Conservation (phyloP, 75 land plant species). For the Pinus albicaulis region DNA sequence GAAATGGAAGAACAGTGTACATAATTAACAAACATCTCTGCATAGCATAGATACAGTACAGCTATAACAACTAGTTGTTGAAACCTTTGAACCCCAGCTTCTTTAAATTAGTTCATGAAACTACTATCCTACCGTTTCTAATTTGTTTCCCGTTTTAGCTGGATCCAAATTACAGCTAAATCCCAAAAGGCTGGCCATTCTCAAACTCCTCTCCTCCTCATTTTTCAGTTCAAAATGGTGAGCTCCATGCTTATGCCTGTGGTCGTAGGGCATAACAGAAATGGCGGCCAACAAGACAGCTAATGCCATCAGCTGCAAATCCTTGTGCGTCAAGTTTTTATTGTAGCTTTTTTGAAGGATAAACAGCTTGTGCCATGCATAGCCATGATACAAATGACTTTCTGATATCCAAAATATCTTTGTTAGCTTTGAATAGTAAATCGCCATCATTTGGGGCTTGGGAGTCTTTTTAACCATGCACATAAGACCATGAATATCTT, state of each 20-base stretch:
- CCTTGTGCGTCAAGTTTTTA: conserved; percentile 85
- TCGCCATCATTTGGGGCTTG: conserved; percentile 87
- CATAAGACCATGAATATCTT: conserved; percentile 97
- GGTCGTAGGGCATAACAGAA: conserved; percentile 77
- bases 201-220: conserved; percentile 85
- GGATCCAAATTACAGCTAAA: too few relatives aligned
- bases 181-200: too few relatives aligned
- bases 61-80: too few relatives aligned
- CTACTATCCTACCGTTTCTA: too few relatives aligned
- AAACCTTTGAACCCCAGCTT: too few relatives aligned
- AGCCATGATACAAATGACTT: conserved; percentile 87
- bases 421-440: conserved; percentile 85
- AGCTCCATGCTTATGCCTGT: conserved; percentile 66
- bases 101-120: too few relatives aligned
- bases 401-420: conserved; percentile 86
- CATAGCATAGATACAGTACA: too few relatives aligned
- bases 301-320: conserved; percentile 92
- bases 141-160: too few relatives aligned
- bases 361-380: conserved; percentile 95
- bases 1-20: not conserved
- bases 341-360: conserved; percentile 79
- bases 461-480: conserved; percentile 90
- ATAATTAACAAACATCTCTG: too few relatives aligned
- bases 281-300: conserved; percentile 88
- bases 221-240: conserved; percentile 90